phyloP scores from a whole-genome alignment of 106 monocot species.

The Agapanthus africanus region DNA sequence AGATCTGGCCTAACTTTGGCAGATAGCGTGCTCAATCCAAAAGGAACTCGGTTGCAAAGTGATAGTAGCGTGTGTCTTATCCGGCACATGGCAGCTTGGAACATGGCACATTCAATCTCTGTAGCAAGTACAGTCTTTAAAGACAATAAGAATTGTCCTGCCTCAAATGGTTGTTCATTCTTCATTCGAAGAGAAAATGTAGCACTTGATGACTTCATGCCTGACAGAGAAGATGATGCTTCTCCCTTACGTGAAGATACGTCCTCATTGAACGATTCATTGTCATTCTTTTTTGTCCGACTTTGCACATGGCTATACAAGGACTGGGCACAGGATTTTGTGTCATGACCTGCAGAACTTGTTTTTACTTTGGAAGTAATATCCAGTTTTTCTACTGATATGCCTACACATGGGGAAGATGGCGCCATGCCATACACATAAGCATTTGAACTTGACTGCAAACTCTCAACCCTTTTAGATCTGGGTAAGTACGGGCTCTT shows the following conservation, averaged over 20 bases:
- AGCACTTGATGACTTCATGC: conserved; percentile 24
- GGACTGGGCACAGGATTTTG: conserved; percentile 15
- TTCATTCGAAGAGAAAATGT: conserved; percentile 32
- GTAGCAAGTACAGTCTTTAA: conserved; percentile 68
- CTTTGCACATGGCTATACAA: conserved; percentile 49
- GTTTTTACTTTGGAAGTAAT: conserved; percentile 20
- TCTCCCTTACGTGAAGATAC: conserved; percentile 32
- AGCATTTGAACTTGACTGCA: conserved; percentile 22
- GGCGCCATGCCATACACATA: conserved; percentile 57
- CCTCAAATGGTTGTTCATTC: conserved; percentile 39
- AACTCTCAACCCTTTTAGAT: conserved; percentile 60
- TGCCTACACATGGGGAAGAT: conserved; percentile 32
- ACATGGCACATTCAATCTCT: conserved; percentile 76
- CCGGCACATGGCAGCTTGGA: conserved; percentile 87
- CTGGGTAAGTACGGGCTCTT: conserved; percentile 68
- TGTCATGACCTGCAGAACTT: conserved; percentile 11
- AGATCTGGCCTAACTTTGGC: conserved; percentile 30
- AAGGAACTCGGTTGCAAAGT: conserved; percentile 30
- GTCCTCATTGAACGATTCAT: conserved; percentile 23
- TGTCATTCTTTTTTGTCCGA: conserved; percentile 30
- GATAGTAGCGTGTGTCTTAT: conserved; percentile 69
- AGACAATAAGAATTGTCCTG: conserved; percentile 43
- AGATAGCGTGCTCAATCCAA: conserved; percentile 22
- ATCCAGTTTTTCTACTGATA: conserved; percentile 48
- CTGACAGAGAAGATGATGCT: conserved; percentile 25